Percentiles rank a stretch among this genome's conserved stretches.
Evolutionary conservation across 108 stramenopile species (phyloP).

Genomic region (Skeletonema tropicum): DNA sequence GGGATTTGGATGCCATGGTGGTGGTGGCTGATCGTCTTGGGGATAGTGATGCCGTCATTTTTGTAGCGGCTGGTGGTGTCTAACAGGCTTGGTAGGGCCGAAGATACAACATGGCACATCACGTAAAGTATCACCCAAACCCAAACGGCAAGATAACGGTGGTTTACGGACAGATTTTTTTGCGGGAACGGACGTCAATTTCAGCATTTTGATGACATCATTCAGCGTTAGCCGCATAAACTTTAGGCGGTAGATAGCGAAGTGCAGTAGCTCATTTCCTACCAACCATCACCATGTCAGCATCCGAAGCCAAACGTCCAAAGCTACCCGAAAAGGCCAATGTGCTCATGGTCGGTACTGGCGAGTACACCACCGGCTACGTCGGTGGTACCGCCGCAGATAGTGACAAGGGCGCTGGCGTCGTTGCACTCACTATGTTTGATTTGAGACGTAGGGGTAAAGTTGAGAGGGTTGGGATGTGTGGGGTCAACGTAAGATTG

Average conservation of each 20-base stretch:
- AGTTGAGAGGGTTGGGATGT: slow-evolving; percentile 90
- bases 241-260: too few species aligned
- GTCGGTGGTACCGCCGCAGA: slow-evolving; percentile 87
- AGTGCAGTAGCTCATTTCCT: neutral
- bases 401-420: slow-evolving; percentile 99
- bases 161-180: neutral
- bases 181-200: neutral
- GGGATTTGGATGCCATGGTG: neutral
- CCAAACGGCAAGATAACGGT: neutral
- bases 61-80: neutral
- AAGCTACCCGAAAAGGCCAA: slow-evolving; percentile 57
- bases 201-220: too few species aligned
- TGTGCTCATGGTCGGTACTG: slow-evolving; percentile 93
- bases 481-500: slow-evolving; percentile 92
- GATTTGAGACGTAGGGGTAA: slow-evolving; percentile 91
- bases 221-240: too few species aligned
- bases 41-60: neutral
- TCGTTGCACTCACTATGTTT: slow-evolving; percentile 97
- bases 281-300: neutral
- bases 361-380: slow-evolving; percentile 98
- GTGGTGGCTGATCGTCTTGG: neutral
- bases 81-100: too few species aligned
- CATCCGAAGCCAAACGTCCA: slow-evolving; percentile 7
- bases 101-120: too few species aligned
- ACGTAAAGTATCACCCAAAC: too few species aligned